phyloP scores from a whole-genome alignment of 768 basidiomycete genomes.

The Mycena galericulata region DNA sequence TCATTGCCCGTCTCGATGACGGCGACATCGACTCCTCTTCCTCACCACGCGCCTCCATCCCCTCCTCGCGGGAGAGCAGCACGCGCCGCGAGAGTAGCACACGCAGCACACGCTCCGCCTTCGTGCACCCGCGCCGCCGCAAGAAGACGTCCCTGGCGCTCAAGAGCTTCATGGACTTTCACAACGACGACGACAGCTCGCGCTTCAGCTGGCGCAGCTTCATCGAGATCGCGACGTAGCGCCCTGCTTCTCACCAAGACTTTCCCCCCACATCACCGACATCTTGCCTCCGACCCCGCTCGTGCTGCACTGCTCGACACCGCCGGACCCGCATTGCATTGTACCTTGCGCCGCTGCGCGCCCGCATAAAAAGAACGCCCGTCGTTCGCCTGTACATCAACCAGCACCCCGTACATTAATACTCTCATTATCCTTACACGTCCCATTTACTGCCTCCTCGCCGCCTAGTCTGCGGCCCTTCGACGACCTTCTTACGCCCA shows the following conservation, averaged over 20 bases:
- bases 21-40: slow-evolving; percentile 21
- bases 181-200: slow-evolving; percentile 50
- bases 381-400: slow-evolving; percentile 25
- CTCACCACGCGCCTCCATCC: slow-evolving; percentile 6
- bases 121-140: slow-evolving; percentile 37
- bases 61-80: slow-evolving; percentile 24
- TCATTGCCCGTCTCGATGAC: slow-evolving; percentile 29
- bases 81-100: too few species aligned
- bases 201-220: slow-evolving; percentile 61
- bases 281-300: slow-evolving; percentile 20
- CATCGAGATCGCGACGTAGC: slow-evolving; percentile 52
- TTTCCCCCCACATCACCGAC: neutral
- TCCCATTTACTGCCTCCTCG: slow-evolving; percentile 15
- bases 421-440: slow-evolving; percentile 10
- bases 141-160: slow-evolving; percentile 58
- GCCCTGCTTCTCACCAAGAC: neutral
- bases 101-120: too few species aligned
- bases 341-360: neutral
- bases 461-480: neutral
- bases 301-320: slow-evolving; percentile 14
- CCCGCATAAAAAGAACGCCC: slow-evolving; percentile 23
- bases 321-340: slow-evolving; percentile 22
- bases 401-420: neutral
- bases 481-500: slow-evolving; percentile 2
- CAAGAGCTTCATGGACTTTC: slow-evolving; percentile 62